A percentile compares a stretch with the other conserved stretches of the same genome.
Conservation (phyloP, 2,329 filamentous ascomycete genomes). For the Tolypocladium nubicola region DNA sequence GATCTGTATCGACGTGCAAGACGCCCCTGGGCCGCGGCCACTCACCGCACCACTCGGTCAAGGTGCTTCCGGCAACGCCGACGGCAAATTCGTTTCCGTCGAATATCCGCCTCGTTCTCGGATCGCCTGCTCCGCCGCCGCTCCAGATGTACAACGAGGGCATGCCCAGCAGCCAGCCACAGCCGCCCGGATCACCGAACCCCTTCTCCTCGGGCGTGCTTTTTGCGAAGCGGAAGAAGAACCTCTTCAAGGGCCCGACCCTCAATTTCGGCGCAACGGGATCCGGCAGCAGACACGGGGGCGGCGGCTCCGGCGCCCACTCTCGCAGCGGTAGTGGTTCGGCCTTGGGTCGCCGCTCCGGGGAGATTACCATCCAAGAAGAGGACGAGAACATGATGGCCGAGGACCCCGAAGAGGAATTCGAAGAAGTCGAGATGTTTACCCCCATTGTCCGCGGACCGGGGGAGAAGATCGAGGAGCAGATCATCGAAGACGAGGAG, state of each 20-base stretch:
- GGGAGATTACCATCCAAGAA: conserved; percentile 64
- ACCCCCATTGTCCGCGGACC: conserved; percentile 35
- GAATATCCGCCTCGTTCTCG: conserved; percentile 73
- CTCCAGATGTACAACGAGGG: conserved; percentile 47
- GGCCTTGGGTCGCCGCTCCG: conserved; percentile 55
- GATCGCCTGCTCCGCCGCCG: conserved; percentile 38
- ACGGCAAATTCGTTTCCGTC: conserved; percentile 66
- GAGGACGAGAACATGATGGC: conserved; percentile 44
- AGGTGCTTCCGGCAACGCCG: conserved; percentile 87
- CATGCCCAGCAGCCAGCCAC: conserved; percentile 32
- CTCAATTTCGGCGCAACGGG: conserved; percentile 39
- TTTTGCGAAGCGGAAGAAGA: conserved; percentile 74
- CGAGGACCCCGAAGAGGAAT: conserved; percentile 32
- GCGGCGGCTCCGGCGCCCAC: conserved; percentile 30
- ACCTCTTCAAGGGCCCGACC: conserved; percentile 72
- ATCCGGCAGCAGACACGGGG: conserved; percentile 17
- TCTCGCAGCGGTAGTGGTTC: conserved; percentile 52
- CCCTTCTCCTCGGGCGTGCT: conserved; percentile 54
- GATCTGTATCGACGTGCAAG: conserved; percentile 60
- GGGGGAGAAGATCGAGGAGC: conserved; percentile 34
- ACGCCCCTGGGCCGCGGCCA: conserved; percentile 53
- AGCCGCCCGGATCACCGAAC: conserved; percentile 43
- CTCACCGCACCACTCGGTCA: conserved; percentile 82
- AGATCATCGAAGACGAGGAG: conserved; percentile 33
- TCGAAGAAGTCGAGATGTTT: conserved; percentile 51